phyloP scores from a whole-genome alignment of 1,139 yeast species.

The Hyphopichia wangnamkhiaoensis region DNA sequence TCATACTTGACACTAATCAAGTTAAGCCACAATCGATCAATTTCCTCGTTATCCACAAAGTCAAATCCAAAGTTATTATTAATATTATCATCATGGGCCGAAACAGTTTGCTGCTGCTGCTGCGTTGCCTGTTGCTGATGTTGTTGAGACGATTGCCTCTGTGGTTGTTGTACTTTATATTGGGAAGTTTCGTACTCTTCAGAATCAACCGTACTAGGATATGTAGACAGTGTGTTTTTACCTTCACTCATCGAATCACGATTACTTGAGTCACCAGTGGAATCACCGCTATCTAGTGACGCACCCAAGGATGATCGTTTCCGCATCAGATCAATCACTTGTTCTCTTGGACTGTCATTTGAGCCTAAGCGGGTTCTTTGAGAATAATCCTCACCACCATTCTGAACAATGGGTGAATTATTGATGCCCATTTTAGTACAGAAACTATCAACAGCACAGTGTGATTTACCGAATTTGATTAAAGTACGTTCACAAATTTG shows the following conservation, averaged over 20 bases:
- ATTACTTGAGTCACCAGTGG: not conserved
- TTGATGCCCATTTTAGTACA: not conserved
- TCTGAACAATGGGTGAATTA: not conserved
- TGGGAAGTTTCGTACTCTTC: not conserved
- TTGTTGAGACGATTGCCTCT: too few species aligned
- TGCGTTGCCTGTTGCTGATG: too few species aligned
- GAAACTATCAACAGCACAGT: slow-evolving; percentile 1
- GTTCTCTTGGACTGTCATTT: too few species aligned
- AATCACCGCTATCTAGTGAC: not conserved
- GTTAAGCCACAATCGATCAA: slow-evolving; percentile 43
- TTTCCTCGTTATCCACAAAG: slow-evolving; percentile 32
- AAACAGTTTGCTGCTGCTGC: not conserved
- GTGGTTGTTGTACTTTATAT: too few species aligned
- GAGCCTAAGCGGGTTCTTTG: too few species aligned
- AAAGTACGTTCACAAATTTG: slow-evolving; percentile 27
- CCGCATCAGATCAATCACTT: not conserved
- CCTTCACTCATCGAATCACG: not conserved
- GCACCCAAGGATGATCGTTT: not conserved
- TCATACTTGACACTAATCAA: slow-evolving; percentile 37
- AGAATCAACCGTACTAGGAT: not conserved
- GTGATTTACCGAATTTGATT: slow-evolving; percentile 16
- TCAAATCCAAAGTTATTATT: slow-evolving; percentile 22
- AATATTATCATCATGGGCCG: slow-evolving; percentile 2
- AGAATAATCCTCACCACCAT: too few species aligned
- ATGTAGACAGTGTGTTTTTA: not conserved